These are phyloP conservation scores for Pythium vanterpoolii DNA, from an alignment of 352 stramenopile genomes.

Conservation along the genomic window DNA sequence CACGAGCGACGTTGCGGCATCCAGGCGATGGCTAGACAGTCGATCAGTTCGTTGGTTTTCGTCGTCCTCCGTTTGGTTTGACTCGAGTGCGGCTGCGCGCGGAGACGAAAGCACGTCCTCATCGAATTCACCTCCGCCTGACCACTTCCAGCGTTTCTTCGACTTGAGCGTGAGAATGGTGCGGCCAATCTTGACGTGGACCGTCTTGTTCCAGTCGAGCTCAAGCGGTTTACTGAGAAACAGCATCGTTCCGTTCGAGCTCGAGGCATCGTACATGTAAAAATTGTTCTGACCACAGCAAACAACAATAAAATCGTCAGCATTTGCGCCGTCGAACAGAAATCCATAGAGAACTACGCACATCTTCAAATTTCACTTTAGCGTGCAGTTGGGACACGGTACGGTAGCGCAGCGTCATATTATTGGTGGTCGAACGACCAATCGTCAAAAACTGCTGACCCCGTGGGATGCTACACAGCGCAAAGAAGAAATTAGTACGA, in stretches of 20 bases:
- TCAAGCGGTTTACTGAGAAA: constrained; percentile 78
- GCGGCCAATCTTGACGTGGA: constrained; percentile 83
- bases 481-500: constrained; percentile 9
- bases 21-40: constrained; percentile 10
- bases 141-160: constrained; percentile 85
- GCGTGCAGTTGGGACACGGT: constrained; percentile 84
- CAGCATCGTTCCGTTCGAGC: constrained; percentile 86
- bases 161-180: constrained; percentile 82
- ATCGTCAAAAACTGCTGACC: constrained; percentile 77
- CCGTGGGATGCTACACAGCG: constrained; percentile 41
- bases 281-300: constrained; percentile 57
- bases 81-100: neutral
- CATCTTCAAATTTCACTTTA: constrained; percentile 79
- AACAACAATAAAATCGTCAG: constrained; percentile 3
- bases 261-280: constrained; percentile 65
- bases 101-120: constrained; percentile 19
- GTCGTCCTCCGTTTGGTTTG: constrained; percentile 4
- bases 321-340: neutral
- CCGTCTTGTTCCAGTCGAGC: constrained; percentile 79
- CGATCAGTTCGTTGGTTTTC: neutral
- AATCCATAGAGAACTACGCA: constrained; percentile 30
- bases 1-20: constrained; percentile 3
- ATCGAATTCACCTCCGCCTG: constrained; percentile 29
- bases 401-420: constrained; percentile 83
- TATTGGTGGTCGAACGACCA: constrained; percentile 77